A percentile compares a stretch with the other conserved stretches of the same genome.
Evolutionary conservation across 2,329 filamentous ascomycete species (phyloP).

Genomic region (Botrytis paeoniae): DNA sequence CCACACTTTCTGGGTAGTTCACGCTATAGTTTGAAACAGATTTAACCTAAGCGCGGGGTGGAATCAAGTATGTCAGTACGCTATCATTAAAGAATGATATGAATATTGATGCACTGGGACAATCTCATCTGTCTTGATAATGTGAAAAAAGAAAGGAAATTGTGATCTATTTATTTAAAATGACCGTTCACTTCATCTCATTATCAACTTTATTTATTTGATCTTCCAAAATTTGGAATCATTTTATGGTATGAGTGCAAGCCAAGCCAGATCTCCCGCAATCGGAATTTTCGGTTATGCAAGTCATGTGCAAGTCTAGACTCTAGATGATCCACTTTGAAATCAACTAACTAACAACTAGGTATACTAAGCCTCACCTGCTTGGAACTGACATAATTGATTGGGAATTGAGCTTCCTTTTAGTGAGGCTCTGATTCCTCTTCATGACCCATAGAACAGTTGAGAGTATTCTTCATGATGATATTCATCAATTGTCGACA

Average conservation of each 20-base stretch:
- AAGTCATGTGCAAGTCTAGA: slow-evolving; percentile 6
- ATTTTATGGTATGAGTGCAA: not conserved
- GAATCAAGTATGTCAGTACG: not conserved
- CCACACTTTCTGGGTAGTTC: not conserved
- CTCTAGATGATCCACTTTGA: not conserved
- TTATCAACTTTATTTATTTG: not conserved
- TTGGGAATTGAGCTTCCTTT: too few relatives aligned
- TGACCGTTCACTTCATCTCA: too few relatives aligned
- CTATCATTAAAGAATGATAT: not conserved
- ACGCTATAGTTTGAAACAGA: not conserved
- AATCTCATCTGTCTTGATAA: not conserved
- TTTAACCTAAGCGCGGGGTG: not conserved
- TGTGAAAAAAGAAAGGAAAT: not conserved
- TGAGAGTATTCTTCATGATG: not conserved
- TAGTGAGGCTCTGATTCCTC: not conserved
- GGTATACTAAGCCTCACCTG: not conserved
- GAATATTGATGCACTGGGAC: not conserved
- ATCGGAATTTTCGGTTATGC: not conserved
- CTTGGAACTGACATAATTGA: not conserved
- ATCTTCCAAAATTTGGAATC: not conserved
- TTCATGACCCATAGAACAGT: not conserved
- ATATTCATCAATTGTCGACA: not conserved
- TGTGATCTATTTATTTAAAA: not conserved
- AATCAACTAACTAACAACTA: not conserved
- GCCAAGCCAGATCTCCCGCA: not conserved